Base-by-base conservation (phyloP, 495 filamentous ascomycete species). In the Hypoxylon perforatum region DNA sequence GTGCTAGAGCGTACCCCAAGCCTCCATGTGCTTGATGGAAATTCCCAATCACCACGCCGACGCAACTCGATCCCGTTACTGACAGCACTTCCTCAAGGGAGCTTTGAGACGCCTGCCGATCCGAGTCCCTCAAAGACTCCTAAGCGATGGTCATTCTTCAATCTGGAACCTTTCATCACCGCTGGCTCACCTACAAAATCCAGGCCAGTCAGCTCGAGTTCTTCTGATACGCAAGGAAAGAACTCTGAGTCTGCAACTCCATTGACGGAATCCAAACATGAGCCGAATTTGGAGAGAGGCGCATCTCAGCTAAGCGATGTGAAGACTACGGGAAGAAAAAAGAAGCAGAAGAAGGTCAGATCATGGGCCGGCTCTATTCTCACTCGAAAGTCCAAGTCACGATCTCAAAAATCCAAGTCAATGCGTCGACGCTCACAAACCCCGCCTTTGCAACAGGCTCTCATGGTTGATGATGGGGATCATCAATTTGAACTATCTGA, bases 361-460 rank as follows among this genome's bases (percentile, higher is more conserved):
- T 86, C 87, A 1, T 94, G 92, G 91, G 91, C 91, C 35, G 90
- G 89, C 22, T 86, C 90, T 17, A 89, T 95, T 61, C 74, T 95
- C 35, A 87, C 89, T 17, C 83, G 90, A 25, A 93, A 92, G 70
- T 78, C 84, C 8, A 83, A 82, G 49, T 53, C 73, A 8, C 76
- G 79, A 4, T 54, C 75, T 46, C 75, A 78, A 22, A 83, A 82
- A 60, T 73, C 76, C 23, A 78, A 81, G 45, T 57, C 62, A 4
- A 23, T 49, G 3, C 73, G 63, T 21, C 69, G 74, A 11, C 66
- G 77, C 49, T 74, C 79, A 0, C 77, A 78, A 19, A 82, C 80
- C 1, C 77, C 80, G 4, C 78, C 80, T 25, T 69, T 75, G 4
- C 61, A 51, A 50, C 57, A 35, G 19, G n/a, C 44, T 10, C 68